Percentiles rank a stretch among this genome's conserved stretches.
Conservation (phyloP, 2,329 filamentous ascomycete genomes). For the Trichothecium sympodiale region DNA sequence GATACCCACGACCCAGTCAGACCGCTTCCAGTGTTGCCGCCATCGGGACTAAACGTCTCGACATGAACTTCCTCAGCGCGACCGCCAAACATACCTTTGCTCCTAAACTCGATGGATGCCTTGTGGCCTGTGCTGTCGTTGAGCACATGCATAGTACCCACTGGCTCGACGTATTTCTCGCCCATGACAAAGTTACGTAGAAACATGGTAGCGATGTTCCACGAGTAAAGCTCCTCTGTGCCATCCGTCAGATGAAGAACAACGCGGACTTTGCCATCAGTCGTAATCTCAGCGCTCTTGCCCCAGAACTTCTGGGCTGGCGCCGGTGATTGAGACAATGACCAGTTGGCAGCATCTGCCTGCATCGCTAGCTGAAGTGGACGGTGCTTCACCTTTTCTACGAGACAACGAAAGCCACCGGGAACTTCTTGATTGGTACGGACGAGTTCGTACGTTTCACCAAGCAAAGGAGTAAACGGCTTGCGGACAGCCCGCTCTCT, state of each 20-base stretch:
- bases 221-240: conserved; percentile 74
- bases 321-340: conserved; percentile 73
- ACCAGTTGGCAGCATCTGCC: conserved; percentile 79
- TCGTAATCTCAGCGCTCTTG: conserved; percentile 89
- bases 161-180: conserved; percentile 95
- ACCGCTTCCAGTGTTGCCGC: conserved; percentile 53
- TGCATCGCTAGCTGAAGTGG: conserved; percentile 90
- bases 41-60: conserved; percentile 58
- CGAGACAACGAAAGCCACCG: conserved; percentile 76
- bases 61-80: conserved; percentile 81
- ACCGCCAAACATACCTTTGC: conserved; percentile 94
- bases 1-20: conserved; percentile 79
- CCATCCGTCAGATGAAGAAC: conserved; percentile 55
- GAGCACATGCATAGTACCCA: conserved; percentile 75
- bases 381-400: conserved; percentile 89
- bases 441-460: conserved; percentile 89
- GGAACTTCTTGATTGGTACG: conserved; percentile 65
- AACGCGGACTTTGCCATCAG: conserved; percentile 75
- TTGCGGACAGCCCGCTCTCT: conserved; percentile 91
- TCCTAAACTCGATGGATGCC: conserved; percentile 81
- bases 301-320: conserved; percentile 98
- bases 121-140: conserved; percentile 79
- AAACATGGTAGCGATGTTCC: conserved; percentile 81
- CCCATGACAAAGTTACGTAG: conserved; percentile 93
- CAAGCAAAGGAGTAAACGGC: conserved; percentile 93